Conservation (phyloP, 306 rosid genomes). For the Vigna mungo region DNA sequence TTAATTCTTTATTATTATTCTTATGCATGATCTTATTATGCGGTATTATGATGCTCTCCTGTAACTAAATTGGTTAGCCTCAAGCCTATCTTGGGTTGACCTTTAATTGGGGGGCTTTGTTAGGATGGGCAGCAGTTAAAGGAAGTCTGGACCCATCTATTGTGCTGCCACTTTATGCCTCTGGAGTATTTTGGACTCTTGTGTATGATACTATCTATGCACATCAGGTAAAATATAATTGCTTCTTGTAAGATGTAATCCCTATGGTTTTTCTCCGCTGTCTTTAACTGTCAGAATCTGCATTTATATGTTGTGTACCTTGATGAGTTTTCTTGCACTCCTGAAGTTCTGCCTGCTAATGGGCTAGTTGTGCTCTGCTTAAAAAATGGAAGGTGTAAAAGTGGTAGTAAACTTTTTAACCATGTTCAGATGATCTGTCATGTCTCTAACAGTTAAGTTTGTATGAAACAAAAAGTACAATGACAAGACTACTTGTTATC, state of each 20-base stretch:
- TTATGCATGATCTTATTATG: conserved; percentile 39
- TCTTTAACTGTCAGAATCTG: conserved; percentile 26
- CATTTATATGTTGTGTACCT: not conserved
- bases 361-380: conserved; percentile 7
- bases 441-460: conserved; percentile 20
- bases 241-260: conserved; percentile 6
- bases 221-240: conserved; percentile 75
- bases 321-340: conserved; percentile 23
- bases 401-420: conserved; percentile 22
- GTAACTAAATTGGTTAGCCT: conserved; percentile 64
- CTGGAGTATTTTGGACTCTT: conserved; percentile 95
- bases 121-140: conserved; percentile 93
- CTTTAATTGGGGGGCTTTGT: conserved; percentile 93
- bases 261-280: conserved; percentile 25
- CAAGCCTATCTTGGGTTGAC: conserved; percentile 94
- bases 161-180: conserved; percentile 81
- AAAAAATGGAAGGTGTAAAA: conserved; percentile 1
- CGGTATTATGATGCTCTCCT: conserved; percentile 37
- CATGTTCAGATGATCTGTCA: conserved; percentile 26
- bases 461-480: conserved; percentile 22
- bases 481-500: conserved; percentile 25
- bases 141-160: conserved; percentile 81
- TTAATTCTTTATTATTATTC: not conserved
- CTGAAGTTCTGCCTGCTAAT: conserved; percentile 16
- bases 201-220: conserved; percentile 95